phyloP scores from a whole-genome alignment of 306 rosid species.

The Gillenia trifoliata region DNA sequence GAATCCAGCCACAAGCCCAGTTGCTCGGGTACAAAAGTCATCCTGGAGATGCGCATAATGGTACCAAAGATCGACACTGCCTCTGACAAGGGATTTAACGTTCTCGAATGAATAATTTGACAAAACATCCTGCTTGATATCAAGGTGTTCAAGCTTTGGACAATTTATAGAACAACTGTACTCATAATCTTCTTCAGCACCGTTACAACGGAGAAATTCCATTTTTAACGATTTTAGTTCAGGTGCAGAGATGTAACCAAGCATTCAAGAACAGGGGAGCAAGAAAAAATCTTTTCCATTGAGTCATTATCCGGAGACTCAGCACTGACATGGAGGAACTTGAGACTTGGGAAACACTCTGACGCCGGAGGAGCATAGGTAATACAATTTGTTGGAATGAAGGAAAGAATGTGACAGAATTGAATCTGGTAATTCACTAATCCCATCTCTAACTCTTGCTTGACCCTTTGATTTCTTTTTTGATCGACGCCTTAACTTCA shows the following conservation, averaged over 20 bases:
- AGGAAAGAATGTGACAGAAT: not conserved
- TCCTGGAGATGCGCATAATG: too few relatives aligned
- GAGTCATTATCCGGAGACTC: not conserved
- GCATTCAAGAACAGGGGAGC: slow-evolving; percentile 1
- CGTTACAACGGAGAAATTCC: too few relatives aligned
- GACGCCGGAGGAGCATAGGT: not conserved
- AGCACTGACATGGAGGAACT: not conserved
- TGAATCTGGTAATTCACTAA: not conserved
- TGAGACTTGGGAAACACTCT: not conserved
- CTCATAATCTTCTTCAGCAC: too few relatives aligned
- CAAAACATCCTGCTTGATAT: too few relatives aligned
- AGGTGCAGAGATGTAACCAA: not conserved
- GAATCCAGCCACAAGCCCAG: too few relatives aligned
- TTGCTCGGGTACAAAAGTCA: too few relatives aligned
- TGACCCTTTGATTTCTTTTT: too few relatives aligned
- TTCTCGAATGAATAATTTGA: too few relatives aligned
- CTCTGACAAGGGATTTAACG: too few relatives aligned
- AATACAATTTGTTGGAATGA: not conserved
- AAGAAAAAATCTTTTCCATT: not conserved
- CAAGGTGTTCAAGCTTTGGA: too few relatives aligned
- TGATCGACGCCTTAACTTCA: not conserved
- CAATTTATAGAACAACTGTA: too few relatives aligned
- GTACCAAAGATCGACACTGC: too few relatives aligned
- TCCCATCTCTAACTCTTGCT: not conserved
- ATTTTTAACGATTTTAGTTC: not conserved